These are phyloP conservation scores for Domatiomyces catenatus DNA, from an alignment of 2,329 filamentous ascomycete species.

Conservation along the genomic window DNA sequence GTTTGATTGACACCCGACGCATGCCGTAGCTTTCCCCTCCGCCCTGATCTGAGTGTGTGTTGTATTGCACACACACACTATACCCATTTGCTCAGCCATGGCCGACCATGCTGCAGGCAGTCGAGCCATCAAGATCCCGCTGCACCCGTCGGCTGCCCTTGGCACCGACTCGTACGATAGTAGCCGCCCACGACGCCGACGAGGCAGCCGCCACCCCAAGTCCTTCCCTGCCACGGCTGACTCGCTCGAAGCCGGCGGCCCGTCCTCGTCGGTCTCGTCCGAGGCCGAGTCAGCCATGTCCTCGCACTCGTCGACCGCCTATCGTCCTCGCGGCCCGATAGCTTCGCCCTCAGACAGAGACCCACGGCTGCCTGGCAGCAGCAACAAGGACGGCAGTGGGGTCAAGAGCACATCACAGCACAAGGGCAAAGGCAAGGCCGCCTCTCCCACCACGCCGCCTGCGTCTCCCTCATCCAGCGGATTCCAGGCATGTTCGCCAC, in stretches of 20 bases:
- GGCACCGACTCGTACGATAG: constrained; percentile 5
- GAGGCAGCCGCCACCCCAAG: constrained; percentile 10
- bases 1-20: not conserved
- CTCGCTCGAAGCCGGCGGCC: constrained; percentile 8
- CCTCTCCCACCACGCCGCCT: constrained; percentile 1
- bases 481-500: constrained; percentile 10
- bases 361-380: constrained; percentile 1
- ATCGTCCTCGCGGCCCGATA: constrained; percentile 4
- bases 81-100: too few species aligned
- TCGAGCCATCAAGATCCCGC: constrained; percentile 18
- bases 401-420: constrained; percentile 5
- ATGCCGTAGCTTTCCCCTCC: not conserved
- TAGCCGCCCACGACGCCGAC: constrained; percentile 7
- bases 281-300: constrained; percentile 12
- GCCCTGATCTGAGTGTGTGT: too few species aligned
- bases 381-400: not conserved
- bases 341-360: constrained; percentile 7
- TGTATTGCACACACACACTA: too few species aligned
- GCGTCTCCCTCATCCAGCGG: constrained; percentile 8
- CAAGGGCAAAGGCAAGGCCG: constrained; percentile 15
- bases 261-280: constrained; percentile 12
- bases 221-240: constrained; percentile 6
- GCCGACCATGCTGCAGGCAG: not conserved
- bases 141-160: constrained; percentile 1
- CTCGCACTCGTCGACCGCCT: constrained; percentile 7